Base-by-base conservation (phyloP, 1,284 basidiomycete species). In the Wolfiporia cocos region DNA sequence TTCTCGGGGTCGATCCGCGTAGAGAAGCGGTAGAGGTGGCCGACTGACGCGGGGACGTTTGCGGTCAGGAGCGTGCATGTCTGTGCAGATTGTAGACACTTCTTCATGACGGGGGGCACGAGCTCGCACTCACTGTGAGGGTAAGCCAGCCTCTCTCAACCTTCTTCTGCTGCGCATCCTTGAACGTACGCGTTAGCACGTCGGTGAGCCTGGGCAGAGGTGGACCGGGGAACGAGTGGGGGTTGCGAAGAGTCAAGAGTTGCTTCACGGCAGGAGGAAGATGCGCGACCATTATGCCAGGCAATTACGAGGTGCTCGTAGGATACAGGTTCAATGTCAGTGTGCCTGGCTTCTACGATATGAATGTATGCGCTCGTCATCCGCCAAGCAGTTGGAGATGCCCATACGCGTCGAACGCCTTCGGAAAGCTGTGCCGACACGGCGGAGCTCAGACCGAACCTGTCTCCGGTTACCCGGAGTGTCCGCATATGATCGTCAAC, bases 61-160 rank as follows among this genome's bases (percentile, higher is more conserved):
- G 78, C 73, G 37, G 89, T 89, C 57, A 93, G 70, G 40, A 94
- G 70, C 34, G 90, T 82, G 55, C 88, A 91, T 37, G 86, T 90
- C 83, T 91, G n/a, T n/a, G n/a, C n/a, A n/a, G n/a, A n/a, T n/a
- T n/a, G n/a, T n/a, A n/a, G n/a, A n/a, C n/a, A n/a, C n/a, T n/a
- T n/a, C n/a, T n/a, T n/a, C n/a, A n/a, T n/a, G n/a, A n/a, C n/a
- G n/a, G n/a, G n/a, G n/a, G n/a, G n/a, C n/a, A n/a, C n/a, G n/a
- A n/a, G n/a, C n/a, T n/a, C n/a, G n/a, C n/a, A n/a, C n/a, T 61
- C 60, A 86, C 89, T 50, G 86, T 74, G 21, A 93, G 69, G 30
- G 89, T 89, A 17, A 93, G 68, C 91, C 89, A 93, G 30, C 85
- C 86, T 15, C 76, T 83, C 66, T 82, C 80, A 18, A 78, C 86